Percentiles rank a stretch among this genome's conserved stretches.
Conservation (phyloP, 805 yeast species). For the Candida nonsorbophila region DNA sequence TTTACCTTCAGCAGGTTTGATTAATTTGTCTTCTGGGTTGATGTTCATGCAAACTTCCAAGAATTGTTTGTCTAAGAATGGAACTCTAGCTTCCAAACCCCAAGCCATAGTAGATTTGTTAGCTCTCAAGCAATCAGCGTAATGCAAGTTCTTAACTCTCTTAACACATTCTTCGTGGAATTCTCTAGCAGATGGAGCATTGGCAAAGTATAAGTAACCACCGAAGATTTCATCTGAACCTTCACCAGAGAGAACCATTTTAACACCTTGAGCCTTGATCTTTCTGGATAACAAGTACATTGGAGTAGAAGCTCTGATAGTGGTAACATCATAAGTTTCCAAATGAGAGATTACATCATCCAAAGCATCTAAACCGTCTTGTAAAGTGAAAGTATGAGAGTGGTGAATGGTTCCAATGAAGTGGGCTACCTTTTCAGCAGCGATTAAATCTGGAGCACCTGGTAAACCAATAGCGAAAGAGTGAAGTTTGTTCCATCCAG, state of each 20-base stretch:
- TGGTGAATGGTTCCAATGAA: conserved; percentile 95
- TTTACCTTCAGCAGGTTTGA: conserved; percentile 60
- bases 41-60: conserved; percentile 91
- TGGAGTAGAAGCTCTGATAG: conserved; percentile 98
- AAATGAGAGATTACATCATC: conserved; percentile 91
- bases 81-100: conserved; percentile 99
- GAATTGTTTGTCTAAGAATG: conserved; percentile 94
- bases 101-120: conserved; percentile 99
- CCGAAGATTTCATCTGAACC: conserved; percentile 99
- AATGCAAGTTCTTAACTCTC: conserved; percentile 95
- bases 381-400: conserved; percentile 94
- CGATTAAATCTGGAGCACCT: conserved; percentile 94
- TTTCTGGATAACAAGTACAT: conserved; percentile 95
- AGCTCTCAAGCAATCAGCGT: conserved; percentile 96
- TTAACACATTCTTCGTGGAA: conserved; percentile 95
- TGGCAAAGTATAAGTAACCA: conserved; percentile 95
- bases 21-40: conserved; percentile 88
- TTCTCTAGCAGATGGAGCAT: conserved; percentile 88
- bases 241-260: conserved; percentile 98
- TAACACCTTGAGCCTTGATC: conserved; percentile 98
- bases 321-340: conserved; percentile 97
- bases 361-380: conserved; percentile 95
- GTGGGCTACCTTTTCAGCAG: conserved; percentile 95
- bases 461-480: conserved; percentile 97
- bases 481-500: conserved; percentile 74